Evolutionary conservation across 192 early-diverging fungal genomes (phyloP), one percentile per base, ranked within the genome.

Genomic region (Linderina pennispora): DNA sequence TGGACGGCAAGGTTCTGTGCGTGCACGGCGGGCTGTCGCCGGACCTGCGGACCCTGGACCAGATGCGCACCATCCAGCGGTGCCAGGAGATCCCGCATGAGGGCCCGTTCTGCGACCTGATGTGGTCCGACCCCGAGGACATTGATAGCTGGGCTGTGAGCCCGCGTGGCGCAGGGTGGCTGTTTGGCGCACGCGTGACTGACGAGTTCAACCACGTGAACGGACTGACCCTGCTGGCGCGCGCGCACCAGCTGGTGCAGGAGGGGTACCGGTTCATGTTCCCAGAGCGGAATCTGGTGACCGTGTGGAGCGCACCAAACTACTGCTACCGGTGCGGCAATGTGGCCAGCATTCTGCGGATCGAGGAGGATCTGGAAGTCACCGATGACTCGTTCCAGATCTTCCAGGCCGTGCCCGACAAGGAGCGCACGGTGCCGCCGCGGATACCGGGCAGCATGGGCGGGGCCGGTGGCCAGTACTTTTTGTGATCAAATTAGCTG

Each of bases 291-390:
- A 94, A 92, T 42, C 75, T 98, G 52, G 94, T 97, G n/a, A 98
- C 96, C 6, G 84, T 86, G 18, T 97, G 95, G 95, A 89, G 86
- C 19, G 94, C 92, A 11, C 92, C 92, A 23, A 95, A 98, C 63
- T 98, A 98, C 63, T 98, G 95, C 63, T 97, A 97, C 66, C 85
- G 94, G 31, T 98, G 95, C 50, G 92, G 92, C 41, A 96, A 98
- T 57, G 91, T 97, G 24, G 94, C 94, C 8, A 89, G 91, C 40
- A 97, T 99, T 22, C 45, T 75, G 43, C 43, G 58, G 31, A 68
- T 75, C 40, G 72, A 89, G 77, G 38, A 85, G 74, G 84, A 82
- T 65, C 40, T 81, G 17, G 79, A 84, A 23, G 74, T 98, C 43
- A 79, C 84, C 39, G 92, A 94, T 40, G 74, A 75, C 46, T 84